These are phyloP conservation scores for Primulina eburnea DNA, from an alignment of 257 asterid species.

Conservation along the genomic window DNA sequence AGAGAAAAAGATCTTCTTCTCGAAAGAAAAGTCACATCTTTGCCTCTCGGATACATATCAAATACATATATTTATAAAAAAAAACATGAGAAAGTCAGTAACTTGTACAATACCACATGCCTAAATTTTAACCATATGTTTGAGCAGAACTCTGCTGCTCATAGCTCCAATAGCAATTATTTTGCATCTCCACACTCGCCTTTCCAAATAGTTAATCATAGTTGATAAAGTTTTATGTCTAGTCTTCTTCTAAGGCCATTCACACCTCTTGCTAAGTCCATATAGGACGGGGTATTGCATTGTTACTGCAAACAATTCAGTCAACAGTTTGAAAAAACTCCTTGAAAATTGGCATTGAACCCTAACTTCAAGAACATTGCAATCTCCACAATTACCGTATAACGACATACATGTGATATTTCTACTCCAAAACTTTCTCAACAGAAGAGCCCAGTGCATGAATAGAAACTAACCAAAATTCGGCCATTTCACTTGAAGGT, in stretches of 20 bases:
- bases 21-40: too few species aligned
- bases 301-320: not conserved
- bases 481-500: slow-evolving; percentile 97
- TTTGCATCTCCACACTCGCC: too few species aligned
- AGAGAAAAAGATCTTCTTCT: too few species aligned
- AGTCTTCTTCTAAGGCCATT: not conserved
- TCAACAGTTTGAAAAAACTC: not conserved
- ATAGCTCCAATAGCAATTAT: not conserved
- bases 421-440: slow-evolving; percentile 2
- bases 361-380: not conserved
- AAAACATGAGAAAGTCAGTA: not conserved
- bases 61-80: too few species aligned
- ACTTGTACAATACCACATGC: not conserved
- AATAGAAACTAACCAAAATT: slow-evolving; percentile 65
- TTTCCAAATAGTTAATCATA: not conserved
- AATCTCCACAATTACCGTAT: too few species aligned
- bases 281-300: not conserved
- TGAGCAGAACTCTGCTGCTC: not conserved
- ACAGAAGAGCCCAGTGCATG: not conserved
- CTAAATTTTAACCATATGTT: too few species aligned
- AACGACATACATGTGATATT: not conserved
- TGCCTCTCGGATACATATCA: too few species aligned
- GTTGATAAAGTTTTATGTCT: not conserved
- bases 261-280: not conserved
- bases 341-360: not conserved